phyloP scores from a whole-genome alignment of 176 grass and related monocot species.

The Thalia dealbata region DNA sequence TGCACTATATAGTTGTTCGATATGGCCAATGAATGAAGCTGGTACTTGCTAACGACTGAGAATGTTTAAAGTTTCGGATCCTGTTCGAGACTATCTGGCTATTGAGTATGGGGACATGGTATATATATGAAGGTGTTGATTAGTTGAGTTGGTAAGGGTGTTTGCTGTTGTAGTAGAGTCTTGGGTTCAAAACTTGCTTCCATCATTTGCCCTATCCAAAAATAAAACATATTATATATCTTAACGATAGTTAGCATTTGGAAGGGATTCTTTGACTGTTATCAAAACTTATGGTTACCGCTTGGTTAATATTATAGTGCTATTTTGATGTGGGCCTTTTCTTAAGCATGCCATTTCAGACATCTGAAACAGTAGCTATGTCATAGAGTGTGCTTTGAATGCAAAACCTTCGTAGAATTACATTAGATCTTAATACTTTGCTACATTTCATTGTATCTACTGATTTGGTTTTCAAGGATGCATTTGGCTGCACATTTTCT shows the following conservation, averaged over 20 bases:
- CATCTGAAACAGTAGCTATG: background rate
- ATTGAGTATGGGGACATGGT: background rate
- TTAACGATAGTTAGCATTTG: too few species aligned
- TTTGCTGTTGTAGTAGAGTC: too few species aligned
- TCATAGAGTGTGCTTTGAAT: background rate
- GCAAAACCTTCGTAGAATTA: background rate
- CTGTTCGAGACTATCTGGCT: background rate
- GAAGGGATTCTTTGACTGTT: too few species aligned
- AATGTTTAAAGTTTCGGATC: background rate
- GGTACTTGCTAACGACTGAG: background rate
- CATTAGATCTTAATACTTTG: background rate
- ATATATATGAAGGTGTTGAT: background rate
- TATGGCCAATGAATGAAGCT: background rate
- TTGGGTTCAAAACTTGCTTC: too few species aligned
- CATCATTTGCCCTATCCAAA: too few species aligned
- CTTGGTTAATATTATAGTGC: background rate
- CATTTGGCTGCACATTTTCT: background rate
- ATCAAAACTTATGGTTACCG: too few species aligned
- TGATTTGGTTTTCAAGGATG: background rate
- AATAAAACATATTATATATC: too few species aligned
- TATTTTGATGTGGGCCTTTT: background rate
- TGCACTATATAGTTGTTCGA: background rate
- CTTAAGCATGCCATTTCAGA: background rate
- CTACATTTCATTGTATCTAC: background rate
- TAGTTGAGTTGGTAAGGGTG: too few species aligned